Evolutionary conservation across 139 green algal genomes (phyloP), one percentile per base, ranked within the genome.

Genomic region (Chlorella sp.): DNA sequence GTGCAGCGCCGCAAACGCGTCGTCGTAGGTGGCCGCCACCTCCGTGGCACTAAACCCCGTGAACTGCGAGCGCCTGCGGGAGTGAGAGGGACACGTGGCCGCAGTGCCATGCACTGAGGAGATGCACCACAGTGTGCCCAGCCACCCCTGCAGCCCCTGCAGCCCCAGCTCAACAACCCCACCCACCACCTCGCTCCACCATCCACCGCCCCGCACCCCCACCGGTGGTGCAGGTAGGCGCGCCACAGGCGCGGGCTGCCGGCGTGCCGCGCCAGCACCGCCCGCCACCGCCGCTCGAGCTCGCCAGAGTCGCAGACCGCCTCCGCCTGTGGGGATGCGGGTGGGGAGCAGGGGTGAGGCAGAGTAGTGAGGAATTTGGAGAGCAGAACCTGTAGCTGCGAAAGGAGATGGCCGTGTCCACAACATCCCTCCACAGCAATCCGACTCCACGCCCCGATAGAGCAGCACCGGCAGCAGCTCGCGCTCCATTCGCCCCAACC

Each of bases 231-330:
- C 39, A 97, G 76, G 87, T 93, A 97, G 9, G 86, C 88, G 13
- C 74, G 74, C 94, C 94, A 97, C 32, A 97, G 88, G 30, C 68
- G 38, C 1, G 84, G 80, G 80, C 87, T 93, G 72, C 85, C 86
- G 5, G 87, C 47, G 62, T 89, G 81, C 20, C 82, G 82, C 9
- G 63, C 79, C 81, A 98, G 68, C 38, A 94, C 89, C 23, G 62
- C 34, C 13, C 83, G 74, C 93, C 93, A 96, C 21, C 87, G 70
- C 41, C 80, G 57, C 38, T 79, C 75, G 57, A 91, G 51, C 63
- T 89, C 80, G 32, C 44, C 67, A 6, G 71, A 38, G 17, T 80
- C 67, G 32, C 80, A 82, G 32, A 91, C 56, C 41, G 36, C 38
- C 55, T 71, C 55, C 18, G 88, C 88, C 79, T 89, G 76, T 0